These are phyloP conservation scores for Porphyridium purpureum DNA, from an alignment of 23 red algal genomes.

Conservation along the genomic window DNA sequence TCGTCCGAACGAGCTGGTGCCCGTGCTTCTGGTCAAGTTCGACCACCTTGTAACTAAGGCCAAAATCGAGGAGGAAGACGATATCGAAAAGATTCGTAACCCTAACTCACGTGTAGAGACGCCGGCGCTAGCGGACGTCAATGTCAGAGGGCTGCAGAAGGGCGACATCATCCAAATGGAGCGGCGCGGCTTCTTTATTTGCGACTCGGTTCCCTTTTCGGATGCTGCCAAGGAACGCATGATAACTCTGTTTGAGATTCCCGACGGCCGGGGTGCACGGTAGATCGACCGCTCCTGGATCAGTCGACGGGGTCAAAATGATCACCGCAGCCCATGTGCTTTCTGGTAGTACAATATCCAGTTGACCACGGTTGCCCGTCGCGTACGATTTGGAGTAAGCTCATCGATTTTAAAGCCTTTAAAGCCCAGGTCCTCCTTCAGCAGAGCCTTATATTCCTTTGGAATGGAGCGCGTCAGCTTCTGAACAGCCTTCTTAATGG, in stretches of 20 bases:
- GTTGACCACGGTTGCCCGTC: constrained; percentile 35
- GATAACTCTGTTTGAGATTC: no score
- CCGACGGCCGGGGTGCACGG: no score
- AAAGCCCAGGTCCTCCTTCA: constrained; percentile 36
- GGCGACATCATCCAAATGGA: constrained; percentile 89
- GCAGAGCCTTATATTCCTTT: constrained; percentile 14
- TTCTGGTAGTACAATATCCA: constrained; percentile 52
- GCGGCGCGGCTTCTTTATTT: constrained; percentile 81
- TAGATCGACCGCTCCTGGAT: no score
- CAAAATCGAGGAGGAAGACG: constrained; percentile 86
- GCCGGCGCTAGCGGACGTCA: constrained; percentile 54
- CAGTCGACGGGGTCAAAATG: no score
- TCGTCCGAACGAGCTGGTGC: constrained; percentile 18
- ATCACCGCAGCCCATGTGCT: constrained; percentile 18
- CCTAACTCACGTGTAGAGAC: constrained; percentile 18
- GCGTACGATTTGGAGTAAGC: constrained; percentile 53
- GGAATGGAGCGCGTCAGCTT: constrained; percentile 30
- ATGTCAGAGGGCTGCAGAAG: constrained; percentile 42
- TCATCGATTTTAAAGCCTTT: constrained; percentile 22
- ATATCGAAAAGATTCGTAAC: constrained; percentile 49
- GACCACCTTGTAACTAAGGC: constrained; percentile 72
- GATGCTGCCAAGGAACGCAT: no score
- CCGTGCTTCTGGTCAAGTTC: constrained; percentile 37
- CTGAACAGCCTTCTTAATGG: constrained; percentile 38
- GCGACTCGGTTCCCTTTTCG: constrained; percentile 32